Conservation (phyloP, 2,329 filamentous ascomycete species). For the Nemania sp. region DNA sequence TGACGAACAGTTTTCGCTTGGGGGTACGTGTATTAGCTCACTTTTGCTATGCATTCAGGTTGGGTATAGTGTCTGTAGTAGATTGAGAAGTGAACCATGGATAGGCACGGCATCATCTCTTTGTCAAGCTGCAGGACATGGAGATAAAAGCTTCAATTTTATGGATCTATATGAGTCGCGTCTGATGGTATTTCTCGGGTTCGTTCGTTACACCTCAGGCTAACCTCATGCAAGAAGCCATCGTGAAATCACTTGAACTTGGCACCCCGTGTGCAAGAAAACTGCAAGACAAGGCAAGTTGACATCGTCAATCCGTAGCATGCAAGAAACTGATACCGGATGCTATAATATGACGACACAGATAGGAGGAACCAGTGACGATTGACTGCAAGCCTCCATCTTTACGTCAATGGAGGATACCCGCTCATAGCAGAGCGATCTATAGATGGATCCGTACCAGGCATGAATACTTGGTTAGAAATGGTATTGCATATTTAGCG, state of each 20-base stretch:
- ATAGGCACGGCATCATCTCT: slow-evolving; percentile 9
- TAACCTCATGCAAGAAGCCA: neutral
- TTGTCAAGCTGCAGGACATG: neutral
- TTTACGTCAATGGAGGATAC: neutral
- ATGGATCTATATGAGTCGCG: neutral
- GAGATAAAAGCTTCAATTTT: neutral
- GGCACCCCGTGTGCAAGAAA: neutral
- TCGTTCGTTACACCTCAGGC: neutral
- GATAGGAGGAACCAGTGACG: neutral
- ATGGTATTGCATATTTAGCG: neutral
- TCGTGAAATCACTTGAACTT: neutral
- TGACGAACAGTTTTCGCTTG: neutral
- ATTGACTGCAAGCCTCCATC: neutral
- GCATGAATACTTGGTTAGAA: neutral
- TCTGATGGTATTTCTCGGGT: neutral
- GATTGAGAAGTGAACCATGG: neutral
- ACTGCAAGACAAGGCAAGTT: neutral
- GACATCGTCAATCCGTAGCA: neutral
- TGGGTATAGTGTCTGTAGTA: neutral
- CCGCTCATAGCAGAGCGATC: neutral
- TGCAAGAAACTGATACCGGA: neutral
- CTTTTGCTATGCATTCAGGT: neutral
- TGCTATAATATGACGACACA: slow-evolving; percentile 16
- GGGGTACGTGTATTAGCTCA: neutral
- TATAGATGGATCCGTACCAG: neutral